These are phyloP conservation scores for Didymella sp. DNA, from an alignment of 2,329 filamentous ascomycete species.

Conservation along the genomic window DNA sequence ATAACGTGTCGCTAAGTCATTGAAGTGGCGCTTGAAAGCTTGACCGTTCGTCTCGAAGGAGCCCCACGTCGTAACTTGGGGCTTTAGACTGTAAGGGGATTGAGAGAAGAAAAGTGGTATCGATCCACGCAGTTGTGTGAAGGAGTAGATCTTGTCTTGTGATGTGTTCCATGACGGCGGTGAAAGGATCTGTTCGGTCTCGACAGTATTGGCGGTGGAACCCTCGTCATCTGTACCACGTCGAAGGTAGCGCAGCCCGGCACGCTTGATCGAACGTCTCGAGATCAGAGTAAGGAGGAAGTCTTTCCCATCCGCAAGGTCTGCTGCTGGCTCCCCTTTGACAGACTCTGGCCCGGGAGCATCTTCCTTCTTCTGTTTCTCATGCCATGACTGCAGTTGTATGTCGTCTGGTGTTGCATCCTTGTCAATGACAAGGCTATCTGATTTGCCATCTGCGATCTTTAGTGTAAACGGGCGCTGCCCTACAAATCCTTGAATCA, in stretches of 20 bases:
- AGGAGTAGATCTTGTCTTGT: conserved; percentile 73
- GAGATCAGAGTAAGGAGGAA: conserved; percentile 91
- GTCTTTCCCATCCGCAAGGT: conserved; percentile 50
- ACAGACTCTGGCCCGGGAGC: conserved; percentile 23
- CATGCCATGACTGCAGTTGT: conserved; percentile 43
- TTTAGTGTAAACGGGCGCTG: conserved; percentile 82
- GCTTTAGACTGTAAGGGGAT: conserved; percentile 91
- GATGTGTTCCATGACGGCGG: conserved; percentile 68
- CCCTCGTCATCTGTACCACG: conserved; percentile 91
- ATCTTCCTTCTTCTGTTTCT: conserved; percentile 39
- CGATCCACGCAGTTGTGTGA: conserved; percentile 86
- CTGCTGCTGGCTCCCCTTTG: conserved; percentile 35
- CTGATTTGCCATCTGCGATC: conserved; percentile 45
- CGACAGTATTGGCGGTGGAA: conserved; percentile 85
- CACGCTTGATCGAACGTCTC: conserved; percentile 83
- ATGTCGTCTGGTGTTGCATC: conserved; percentile 45
- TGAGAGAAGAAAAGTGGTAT: conserved; percentile 97
- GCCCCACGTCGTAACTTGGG: conserved; percentile 80
- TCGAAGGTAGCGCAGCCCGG: conserved; percentile 87
- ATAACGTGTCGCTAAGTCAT: conserved; percentile 71
- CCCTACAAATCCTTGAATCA: conserved; percentile 95
- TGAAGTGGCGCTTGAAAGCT: conserved; percentile 82
- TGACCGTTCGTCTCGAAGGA: conserved; percentile 78
- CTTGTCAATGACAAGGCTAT: conserved; percentile 46
- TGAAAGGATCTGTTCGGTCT: conserved; percentile 93